Evolutionary conservation across 2,329 filamentous ascomycete genomes (phyloP).

Genomic region (Exophiala sp.): DNA sequence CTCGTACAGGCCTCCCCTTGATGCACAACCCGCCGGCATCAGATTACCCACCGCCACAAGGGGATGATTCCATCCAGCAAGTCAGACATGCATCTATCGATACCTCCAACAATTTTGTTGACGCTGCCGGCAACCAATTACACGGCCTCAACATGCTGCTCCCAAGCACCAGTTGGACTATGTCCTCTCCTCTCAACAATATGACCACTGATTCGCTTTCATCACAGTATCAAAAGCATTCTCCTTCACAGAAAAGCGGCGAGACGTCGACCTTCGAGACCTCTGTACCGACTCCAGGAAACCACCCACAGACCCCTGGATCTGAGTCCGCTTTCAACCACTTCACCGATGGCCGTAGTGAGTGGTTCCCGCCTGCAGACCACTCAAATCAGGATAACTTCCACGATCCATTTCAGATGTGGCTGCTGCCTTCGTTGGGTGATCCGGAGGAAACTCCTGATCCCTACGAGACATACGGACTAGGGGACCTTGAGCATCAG

Average conservation of each 20-base stretch:
- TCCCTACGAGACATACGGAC: constrained; percentile 20
- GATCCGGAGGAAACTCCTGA: constrained; percentile 24
- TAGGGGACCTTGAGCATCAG: constrained; percentile 9
- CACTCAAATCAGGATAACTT: constrained; percentile 16
- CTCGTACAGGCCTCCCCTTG: constrained; percentile 17
- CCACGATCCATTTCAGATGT: constrained; percentile 27
- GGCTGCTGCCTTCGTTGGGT: constrained; percentile 24
- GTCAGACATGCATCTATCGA: constrained; percentile 18
- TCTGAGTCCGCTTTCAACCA: constrained; percentile 20
- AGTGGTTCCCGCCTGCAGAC: constrained; percentile 22
- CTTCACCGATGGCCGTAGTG: constrained; percentile 14
- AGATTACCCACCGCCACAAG: constrained; percentile 16
- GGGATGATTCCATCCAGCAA: constrained; percentile 12
- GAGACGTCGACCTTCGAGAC: constrained; percentile 20
- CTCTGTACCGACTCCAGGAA: constrained; percentile 15
- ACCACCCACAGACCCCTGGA: constrained; percentile 18
- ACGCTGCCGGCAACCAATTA: constrained; percentile 10
- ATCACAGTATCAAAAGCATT: constrained; percentile 12
- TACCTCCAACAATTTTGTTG: constrained; percentile 15
- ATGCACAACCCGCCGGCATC: constrained; percentile 25
- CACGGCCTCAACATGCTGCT: constrained; percentile 17
- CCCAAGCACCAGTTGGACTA: constrained; percentile 11
- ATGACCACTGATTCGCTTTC: constrained; percentile 12
- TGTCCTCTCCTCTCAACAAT: constrained; percentile 14
- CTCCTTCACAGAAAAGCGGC: constrained; percentile 20